A percentile compares a stretch with the other conserved stretches of the same genome.
Conservation (phyloP, 371 early-diverging fungal genomes). For the Nematocida parisii region DNA sequence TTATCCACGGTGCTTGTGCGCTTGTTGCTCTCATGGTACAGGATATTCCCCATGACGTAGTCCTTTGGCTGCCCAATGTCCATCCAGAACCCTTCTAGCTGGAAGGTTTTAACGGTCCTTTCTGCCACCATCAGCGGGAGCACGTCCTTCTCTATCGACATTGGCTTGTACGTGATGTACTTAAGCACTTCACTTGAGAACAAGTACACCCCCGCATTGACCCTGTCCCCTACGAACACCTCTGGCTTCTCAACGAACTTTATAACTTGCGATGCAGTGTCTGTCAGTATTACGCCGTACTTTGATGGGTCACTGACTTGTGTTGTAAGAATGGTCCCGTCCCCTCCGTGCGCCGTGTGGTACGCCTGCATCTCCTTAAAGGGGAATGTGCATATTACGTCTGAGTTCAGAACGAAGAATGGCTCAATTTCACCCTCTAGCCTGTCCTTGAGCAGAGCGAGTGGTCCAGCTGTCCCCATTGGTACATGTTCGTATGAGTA, state of each 20-base stretch:
- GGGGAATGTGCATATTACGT: conserved; percentile 94
- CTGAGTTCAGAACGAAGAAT: conserved; percentile 96
- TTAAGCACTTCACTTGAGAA: conserved; percentile 83
- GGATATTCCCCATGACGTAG: conserved; percentile 85
- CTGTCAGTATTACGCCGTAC: conserved; percentile 86
- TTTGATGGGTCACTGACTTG: conserved; percentile 92
- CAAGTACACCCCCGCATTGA: conserved; percentile 98
- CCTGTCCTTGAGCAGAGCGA: conserved; percentile 83
- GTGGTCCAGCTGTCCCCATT: conserved; percentile 93
- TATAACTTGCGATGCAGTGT: conserved; percentile 73
- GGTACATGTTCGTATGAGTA: conserved; percentile 92
- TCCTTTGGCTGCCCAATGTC: conserved; percentile 98
- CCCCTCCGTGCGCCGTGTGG: conserved; percentile 71
- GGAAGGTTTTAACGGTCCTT: conserved; percentile 79
- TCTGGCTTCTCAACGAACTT: conserved; percentile 95
- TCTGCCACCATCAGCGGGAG: conserved; percentile 86
- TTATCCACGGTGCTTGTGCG: conserved; percentile 80
- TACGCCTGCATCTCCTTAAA: conserved; percentile 79
- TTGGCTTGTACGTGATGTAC: conserved; percentile 75
- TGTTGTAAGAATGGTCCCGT: conserved; percentile 74
- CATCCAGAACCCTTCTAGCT: conserved; percentile 96
- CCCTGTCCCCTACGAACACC: conserved; percentile 83
- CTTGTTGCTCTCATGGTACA: conserved; percentile 74
- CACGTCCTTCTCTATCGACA: conserved; percentile 81
- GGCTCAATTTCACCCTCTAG: conserved; percentile 77